Conservation (phyloP, 257 asterid species). For the Solanum bulbocastanum region DNA sequence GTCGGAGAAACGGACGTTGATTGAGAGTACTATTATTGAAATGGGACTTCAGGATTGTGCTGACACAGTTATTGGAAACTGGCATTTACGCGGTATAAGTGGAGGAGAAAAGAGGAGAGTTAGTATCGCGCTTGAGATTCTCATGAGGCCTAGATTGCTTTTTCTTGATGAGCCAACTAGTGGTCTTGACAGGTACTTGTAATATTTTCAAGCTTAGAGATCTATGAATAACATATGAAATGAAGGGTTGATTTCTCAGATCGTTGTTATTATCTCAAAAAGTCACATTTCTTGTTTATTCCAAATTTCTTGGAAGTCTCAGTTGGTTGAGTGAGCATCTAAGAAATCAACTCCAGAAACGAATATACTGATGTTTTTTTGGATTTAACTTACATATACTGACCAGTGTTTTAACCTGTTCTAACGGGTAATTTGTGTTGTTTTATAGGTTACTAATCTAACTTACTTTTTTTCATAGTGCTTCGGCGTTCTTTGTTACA, state of each 20-base stretch:
- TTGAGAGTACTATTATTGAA: conserved; percentile 88
- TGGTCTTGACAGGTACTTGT: conserved; percentile 77
- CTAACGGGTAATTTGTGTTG: neutral
- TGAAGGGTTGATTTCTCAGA: neutral
- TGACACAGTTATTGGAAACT: conserved; percentile 87
- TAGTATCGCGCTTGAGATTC: conserved; percentile 84
- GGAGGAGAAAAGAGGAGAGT: conserved; percentile 95
- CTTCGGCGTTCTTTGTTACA: conserved; percentile 93
- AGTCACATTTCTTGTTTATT: neutral
- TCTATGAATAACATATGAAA: neutral
- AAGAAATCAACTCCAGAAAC: neutral
- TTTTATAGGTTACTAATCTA: neutral
- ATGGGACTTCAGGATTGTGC: conserved; percentile 99
- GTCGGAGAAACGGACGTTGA: conserved; percentile 62
- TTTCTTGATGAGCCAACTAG: conserved; percentile 97
- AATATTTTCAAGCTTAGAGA: neutral
- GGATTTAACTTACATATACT: neutral
- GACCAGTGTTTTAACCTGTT: neutral
- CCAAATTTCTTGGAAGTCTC: neutral
- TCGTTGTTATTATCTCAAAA: neutral
- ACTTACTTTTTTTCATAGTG: conserved; percentile 32
- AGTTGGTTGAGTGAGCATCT: neutral
- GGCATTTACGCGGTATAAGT: conserved; percentile 94
- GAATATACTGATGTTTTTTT: neutral
- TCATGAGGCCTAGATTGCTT: conserved; percentile 88